These are phyloP conservation scores for Lipomyces sp. DNA, from an alignment of 805 yeast species.

Conservation along the genomic window DNA sequence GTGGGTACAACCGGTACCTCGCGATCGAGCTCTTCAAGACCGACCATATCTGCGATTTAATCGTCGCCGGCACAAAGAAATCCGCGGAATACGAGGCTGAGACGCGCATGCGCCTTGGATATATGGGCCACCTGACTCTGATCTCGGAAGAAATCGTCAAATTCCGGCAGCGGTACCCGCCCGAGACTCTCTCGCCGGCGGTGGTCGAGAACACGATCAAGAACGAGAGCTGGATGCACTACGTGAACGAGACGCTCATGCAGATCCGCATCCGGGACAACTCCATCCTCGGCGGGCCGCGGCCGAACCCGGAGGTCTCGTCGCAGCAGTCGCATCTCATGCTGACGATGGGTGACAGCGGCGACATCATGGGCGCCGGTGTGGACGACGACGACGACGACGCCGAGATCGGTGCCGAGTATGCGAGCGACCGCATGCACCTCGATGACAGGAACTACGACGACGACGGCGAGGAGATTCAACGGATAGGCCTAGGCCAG, in stretches of 20 bases:
- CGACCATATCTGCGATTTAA: constrained; percentile 55
- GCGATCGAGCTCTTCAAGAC: constrained; percentile 69
- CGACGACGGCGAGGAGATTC: constrained; percentile 36
- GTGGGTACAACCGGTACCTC: constrained; percentile 77
- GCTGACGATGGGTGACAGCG: constrained; percentile 32
- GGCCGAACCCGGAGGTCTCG: constrained; percentile 37
- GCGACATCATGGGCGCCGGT: constrained; percentile 26
- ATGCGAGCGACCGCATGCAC: constrained; percentile 12
- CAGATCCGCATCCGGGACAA: constrained; percentile 93
- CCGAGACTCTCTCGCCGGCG: constrained; percentile 54
- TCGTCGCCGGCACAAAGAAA: constrained; percentile 58
- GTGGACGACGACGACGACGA: constrained; percentile 31
- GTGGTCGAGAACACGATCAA: constrained; percentile 48
- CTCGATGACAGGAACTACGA: constrained; percentile 34
- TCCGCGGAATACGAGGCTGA: constrained; percentile 60
- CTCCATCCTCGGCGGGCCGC: constrained; percentile 83
- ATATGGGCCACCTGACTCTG: constrained; percentile 93
- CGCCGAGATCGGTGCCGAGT: constrained; percentile 30
- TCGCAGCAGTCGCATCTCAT: constrained; percentile 10
- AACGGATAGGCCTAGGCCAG: constrained; percentile 35
- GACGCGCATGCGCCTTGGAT: constrained; percentile 72
- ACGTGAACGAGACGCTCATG: constrained; percentile 75
- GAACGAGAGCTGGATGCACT: constrained; percentile 68
- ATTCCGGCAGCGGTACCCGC: constrained; percentile 60
- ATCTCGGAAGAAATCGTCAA: constrained; percentile 96